These are phyloP conservation scores for Hypoxylon sp. DNA, from an alignment of 2,329 filamentous ascomycete species.

Conservation along the genomic window DNA sequence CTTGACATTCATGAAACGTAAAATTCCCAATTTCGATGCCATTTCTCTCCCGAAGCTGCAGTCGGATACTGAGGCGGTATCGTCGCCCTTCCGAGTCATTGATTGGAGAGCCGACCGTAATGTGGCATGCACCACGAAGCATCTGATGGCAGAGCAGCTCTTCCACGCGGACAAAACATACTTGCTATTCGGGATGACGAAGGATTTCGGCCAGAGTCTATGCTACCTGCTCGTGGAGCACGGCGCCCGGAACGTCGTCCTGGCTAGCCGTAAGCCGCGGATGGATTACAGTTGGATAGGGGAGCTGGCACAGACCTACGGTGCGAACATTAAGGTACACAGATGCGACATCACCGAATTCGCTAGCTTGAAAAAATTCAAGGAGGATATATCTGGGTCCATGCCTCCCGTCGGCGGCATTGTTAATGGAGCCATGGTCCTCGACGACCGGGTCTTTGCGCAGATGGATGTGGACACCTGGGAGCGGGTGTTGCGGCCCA, in stretches of 20 bases:
- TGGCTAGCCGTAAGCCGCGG: slow-evolving; percentile 59
- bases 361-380: slow-evolving; percentile 52
- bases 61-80: slow-evolving; percentile 2
- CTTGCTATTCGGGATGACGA: slow-evolving; percentile 59
- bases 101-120: slow-evolving; percentile 59
- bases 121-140: slow-evolving; percentile 47
- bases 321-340: slow-evolving; percentile 48
- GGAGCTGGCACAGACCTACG: slow-evolving; percentile 49
- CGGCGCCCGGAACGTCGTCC: slow-evolving; percentile 59
- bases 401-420: slow-evolving; percentile 58
- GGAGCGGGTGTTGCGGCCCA: slow-evolving; percentile 59
- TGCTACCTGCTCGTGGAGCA: slow-evolving; percentile 57
- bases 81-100: slow-evolving; percentile 54
- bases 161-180: slow-evolving; percentile 58
- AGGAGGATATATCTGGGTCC: slow-evolving; percentile 34
- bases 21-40: slow-evolving; percentile 21
- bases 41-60: slow-evolving; percentile 52
- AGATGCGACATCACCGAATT: slow-evolving; percentile 51
- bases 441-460: slow-evolving; percentile 61
- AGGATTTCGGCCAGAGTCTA: slow-evolving; percentile 63
- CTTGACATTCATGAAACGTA: not conserved
- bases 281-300: slow-evolving; percentile 53
- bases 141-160: slow-evolving; percentile 46
- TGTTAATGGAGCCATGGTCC: slow-evolving; percentile 63
- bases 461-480: slow-evolving; percentile 59